A percentile compares a stretch with the other conserved stretches of the same genome.
phyloP scores from a whole-genome alignment of 169 alveolate genomes.

The Cryptosporidium sp. region DNA sequence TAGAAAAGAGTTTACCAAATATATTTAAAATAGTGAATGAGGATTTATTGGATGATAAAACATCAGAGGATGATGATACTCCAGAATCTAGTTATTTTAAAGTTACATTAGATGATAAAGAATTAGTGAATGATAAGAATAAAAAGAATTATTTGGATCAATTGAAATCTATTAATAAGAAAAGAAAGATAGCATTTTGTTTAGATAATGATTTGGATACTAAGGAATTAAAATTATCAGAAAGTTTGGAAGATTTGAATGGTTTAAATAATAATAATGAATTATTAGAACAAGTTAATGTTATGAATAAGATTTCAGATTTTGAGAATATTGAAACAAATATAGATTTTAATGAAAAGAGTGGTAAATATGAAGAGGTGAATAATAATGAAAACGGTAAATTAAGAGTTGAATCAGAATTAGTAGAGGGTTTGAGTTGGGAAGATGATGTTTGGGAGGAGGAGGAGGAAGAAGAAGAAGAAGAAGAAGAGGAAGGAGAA shows the following conservation, averaged over 20 bases:
- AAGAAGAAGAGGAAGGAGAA: background rate
- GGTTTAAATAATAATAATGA: background rate
- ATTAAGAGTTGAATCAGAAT: background rate
- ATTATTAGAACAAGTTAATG: background rate
- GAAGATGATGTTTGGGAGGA: conserved; percentile 8
- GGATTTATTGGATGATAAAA: background rate
- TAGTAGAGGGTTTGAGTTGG: background rate
- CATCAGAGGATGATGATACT: background rate
- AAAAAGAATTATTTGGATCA: background rate
- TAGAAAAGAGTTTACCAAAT: conserved; percentile 11
- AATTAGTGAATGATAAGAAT: background rate
- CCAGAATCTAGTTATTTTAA: background rate
- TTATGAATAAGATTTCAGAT: background rate
- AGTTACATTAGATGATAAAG: background rate
- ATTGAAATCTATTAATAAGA: background rate
- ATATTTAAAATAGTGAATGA: background rate
- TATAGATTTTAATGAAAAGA: background rate
- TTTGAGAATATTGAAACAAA: background rate
- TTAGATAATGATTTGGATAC: background rate
- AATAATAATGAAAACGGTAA: background rate
- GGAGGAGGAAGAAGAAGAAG: background rate
- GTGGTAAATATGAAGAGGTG: background rate
- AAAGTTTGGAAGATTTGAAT: background rate
- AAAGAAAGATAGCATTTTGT: background rate
- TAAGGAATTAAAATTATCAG: background rate